Evolutionary conservation across 441 rosid species (phyloP), one percentile per base, ranked within the genome.

Genomic region (Pelargonium australe): DNA sequence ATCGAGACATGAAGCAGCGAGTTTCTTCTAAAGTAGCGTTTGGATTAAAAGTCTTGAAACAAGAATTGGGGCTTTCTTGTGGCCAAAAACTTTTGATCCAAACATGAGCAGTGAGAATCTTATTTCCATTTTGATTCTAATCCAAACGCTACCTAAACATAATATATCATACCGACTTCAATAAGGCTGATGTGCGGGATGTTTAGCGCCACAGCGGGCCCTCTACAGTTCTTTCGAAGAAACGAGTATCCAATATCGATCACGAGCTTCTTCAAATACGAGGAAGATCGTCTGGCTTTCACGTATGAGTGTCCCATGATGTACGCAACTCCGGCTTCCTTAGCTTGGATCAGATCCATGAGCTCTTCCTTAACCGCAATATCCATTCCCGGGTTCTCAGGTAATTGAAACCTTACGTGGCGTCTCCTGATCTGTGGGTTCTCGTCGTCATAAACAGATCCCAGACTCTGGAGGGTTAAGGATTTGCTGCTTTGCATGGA

Each of bases 131-230:
- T 25, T 25, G 31, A 25, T 25, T 25, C 2, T 25, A 25, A 25
- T 25, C 31, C 31, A 25, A 25, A 25, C 2, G 31, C 31, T 25
- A 25, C 31, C 60, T 87, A 93, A 23, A 93, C 97, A 78, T 88
- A 83, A 80, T 93, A 93, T 69, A 91, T 88, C 95, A 93, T 89
- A 64, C 98, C 97, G 49, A 93, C 97, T 86, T 93, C 98, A 60
- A 90, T 86, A n/a, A 93, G 96, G 80, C 88, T 90, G 71, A 85
- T 89, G 78, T 86, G 98, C 64, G 98, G 98, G 70, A 93, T 89
- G 80, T 87, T 90, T 34, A 93, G 87, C 14, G 92, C 94, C 45
- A 89, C 98, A 0, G 96, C 84, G 64, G 97, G 92, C 7, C 94
- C 96, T 78, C 98, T 82, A 84, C 98, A 90, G 76, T 90, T 93